Percentiles rank a stretch among this genome's conserved stretches.
phyloP scores from a whole-genome alignment of 805 yeast species.

The Candida sanyiensis region DNA sequence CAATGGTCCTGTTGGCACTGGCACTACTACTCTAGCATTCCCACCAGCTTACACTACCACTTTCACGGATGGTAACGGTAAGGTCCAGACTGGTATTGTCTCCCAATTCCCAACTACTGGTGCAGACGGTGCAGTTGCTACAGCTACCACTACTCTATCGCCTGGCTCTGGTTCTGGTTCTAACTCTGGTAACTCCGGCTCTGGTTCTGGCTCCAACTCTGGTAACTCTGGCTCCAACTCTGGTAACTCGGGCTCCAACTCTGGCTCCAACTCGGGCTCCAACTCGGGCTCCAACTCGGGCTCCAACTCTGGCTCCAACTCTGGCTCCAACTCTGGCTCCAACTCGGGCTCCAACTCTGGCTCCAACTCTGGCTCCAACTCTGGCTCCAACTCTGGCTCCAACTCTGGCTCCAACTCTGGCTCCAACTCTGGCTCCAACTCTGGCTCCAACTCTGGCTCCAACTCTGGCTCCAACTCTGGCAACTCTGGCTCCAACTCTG shows the following conservation, averaged over 20 bases:
- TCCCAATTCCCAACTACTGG: constrained; percentile 5
- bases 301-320: constrained; percentile 1
- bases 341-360: neutral
- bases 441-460: neutral
- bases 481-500: neutral
- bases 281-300: neutral
- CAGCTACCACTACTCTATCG: constrained; percentile 2
- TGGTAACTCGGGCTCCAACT: neutral
- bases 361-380: neutral
- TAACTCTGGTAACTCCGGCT: neutral
- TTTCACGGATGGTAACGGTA: constrained; percentile 2
- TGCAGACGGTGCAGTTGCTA: constrained; percentile 1
- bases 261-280: too few relatives aligned
- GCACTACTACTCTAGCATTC: constrained; percentile 9
- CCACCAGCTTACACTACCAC: neutral
- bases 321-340: neutral
- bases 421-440: neutral
- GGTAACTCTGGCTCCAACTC: neutral
- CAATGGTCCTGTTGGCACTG: constrained; percentile 11
- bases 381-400: neutral
- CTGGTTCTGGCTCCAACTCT: neutral
- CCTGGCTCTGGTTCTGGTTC: neutral
- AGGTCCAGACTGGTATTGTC: constrained; percentile 7
- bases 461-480: neutral
- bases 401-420: neutral